Conservation (phyloP, 1,284 basidiomycete species). For the Vanrija humicola region DNA sequence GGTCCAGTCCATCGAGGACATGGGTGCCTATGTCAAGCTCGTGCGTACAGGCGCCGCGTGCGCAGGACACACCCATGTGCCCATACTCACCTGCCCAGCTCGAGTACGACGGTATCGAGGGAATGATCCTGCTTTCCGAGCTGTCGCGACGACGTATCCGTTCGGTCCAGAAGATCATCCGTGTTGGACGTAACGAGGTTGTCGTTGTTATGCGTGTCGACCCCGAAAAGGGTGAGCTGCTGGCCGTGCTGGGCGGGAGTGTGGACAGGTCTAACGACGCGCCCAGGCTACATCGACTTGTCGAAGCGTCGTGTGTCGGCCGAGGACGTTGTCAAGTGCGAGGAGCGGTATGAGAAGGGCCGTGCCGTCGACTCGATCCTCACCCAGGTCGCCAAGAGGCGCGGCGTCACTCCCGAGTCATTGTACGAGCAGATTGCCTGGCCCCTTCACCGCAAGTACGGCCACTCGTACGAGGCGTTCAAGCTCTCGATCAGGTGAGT, state of each 20-base stretch:
- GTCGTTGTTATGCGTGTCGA: slow-evolving; percentile 97
- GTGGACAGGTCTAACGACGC: neutral
- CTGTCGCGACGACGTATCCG: slow-evolving; percentile 93
- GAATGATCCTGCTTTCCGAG: slow-evolving; percentile 98
- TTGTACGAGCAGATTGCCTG: slow-evolving; percentile 89
- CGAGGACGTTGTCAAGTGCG: slow-evolving; percentile 97
- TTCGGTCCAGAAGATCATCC: slow-evolving; percentile 96
- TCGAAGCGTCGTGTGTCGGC: slow-evolving; percentile 99
- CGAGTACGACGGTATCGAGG: slow-evolving; percentile 98
- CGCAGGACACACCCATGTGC: neutral
- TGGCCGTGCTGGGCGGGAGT: neutral
- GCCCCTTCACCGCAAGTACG: slow-evolving; percentile 88
- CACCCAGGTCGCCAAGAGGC: slow-evolving; percentile 86
- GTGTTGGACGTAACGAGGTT: slow-evolving; percentile 96
- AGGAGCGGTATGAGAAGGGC: slow-evolving; percentile 97
- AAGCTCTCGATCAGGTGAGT: slow-evolving; percentile 72
- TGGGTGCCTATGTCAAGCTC: slow-evolving; percentile 99
- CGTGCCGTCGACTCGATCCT: slow-evolving; percentile 92
- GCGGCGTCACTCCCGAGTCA: slow-evolving; percentile 55
- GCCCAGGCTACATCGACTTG: slow-evolving; percentile 91
- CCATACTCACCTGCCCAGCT: slow-evolving; percentile 57
- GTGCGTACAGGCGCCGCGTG: slow-evolving; percentile 54
- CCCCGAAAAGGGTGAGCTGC: slow-evolving; percentile 87
- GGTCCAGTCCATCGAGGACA: slow-evolving; percentile 97
- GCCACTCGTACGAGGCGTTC: slow-evolving; percentile 97